A percentile compares a stretch with the other conserved stretches of the same genome.
Evolutionary conservation across 805 yeast species (phyloP).

Genomic region (Candida multigemmis): DNA sequence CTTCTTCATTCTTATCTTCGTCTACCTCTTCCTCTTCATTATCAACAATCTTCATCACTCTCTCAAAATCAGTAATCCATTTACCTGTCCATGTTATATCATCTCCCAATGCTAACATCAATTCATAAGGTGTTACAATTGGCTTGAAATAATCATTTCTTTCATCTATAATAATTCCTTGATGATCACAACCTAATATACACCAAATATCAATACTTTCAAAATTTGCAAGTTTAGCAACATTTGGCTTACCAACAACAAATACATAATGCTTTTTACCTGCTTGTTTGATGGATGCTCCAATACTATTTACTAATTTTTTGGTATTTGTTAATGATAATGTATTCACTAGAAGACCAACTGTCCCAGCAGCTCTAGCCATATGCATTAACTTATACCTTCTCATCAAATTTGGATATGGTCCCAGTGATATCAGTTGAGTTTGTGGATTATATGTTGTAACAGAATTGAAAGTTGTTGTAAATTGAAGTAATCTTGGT

Average conservation of each 20-base stretch:
- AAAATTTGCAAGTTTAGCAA: slow-evolving; percentile 92
- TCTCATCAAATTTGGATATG: slow-evolving; percentile 71
- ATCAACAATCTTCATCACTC: slow-evolving; percentile 35
- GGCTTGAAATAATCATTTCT: slow-evolving; percentile 80
- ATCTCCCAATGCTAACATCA: slow-evolving; percentile 67
- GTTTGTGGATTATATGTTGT: slow-evolving; percentile 38
- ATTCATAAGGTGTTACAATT: slow-evolving; percentile 87
- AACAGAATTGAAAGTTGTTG: slow-evolving; percentile 57
- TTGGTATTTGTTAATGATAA: slow-evolving; percentile 72
- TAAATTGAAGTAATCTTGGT: slow-evolving; percentile 66
- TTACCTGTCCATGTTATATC: slow-evolving; percentile 86
- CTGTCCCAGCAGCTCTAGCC: slow-evolving; percentile 85
- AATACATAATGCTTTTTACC: slow-evolving; percentile 90
- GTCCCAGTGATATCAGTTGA: slow-evolving; percentile 37
- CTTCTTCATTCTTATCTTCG: slow-evolving; percentile 8
- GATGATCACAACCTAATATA: slow-evolving; percentile 87
- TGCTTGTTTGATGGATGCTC: slow-evolving; percentile 53
- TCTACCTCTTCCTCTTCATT: slow-evolving; percentile 20
- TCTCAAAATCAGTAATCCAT: slow-evolving; percentile 77
- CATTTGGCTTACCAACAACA: slow-evolving; percentile 97
- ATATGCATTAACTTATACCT: slow-evolving; percentile 80
- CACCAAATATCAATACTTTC: slow-evolving; percentile 95
- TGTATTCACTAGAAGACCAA: slow-evolving; percentile 87
- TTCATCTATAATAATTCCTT: slow-evolving; percentile 81
- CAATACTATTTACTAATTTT: slow-evolving; percentile 52